phyloP scores from a whole-genome alignment of 345 rosid genomes.

The Syzygium aqueum region DNA sequence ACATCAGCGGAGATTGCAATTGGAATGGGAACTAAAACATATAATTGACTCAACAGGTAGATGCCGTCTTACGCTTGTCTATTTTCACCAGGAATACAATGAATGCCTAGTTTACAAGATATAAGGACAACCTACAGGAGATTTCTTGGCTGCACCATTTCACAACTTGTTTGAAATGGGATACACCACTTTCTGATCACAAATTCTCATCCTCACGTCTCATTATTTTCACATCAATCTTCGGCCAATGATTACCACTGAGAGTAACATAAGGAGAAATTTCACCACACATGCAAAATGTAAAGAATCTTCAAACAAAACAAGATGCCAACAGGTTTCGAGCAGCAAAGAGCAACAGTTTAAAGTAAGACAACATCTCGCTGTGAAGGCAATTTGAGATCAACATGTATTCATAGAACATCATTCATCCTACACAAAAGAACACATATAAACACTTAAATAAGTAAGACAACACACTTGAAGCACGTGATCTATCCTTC shows the following conservation, averaged over 20 bases:
- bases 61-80: neutral
- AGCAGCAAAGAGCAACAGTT: neutral
- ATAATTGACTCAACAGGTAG: neutral
- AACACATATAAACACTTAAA: neutral
- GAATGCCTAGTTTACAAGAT: neutral
- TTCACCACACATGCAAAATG: neutral
- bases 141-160: neutral
- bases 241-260: neutral
- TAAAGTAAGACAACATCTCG: neutral
- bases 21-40: neutral
- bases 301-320: neutral
- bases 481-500: conserved; percentile 87
- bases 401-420: neutral
- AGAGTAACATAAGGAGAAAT: neutral
- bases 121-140: neutral
- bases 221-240: neutral
- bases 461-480: conserved; percentile 39
- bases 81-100: neutral
- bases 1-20: neutral
- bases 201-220: neutral
- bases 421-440: neutral
- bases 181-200: neutral
- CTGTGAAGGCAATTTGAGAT: neutral
- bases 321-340: neutral
- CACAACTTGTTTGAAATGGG: neutral